Evolutionary conservation across 2,329 filamentous ascomycete genomes (phyloP).

Genomic region (Gaeumannomyces sp.): DNA sequence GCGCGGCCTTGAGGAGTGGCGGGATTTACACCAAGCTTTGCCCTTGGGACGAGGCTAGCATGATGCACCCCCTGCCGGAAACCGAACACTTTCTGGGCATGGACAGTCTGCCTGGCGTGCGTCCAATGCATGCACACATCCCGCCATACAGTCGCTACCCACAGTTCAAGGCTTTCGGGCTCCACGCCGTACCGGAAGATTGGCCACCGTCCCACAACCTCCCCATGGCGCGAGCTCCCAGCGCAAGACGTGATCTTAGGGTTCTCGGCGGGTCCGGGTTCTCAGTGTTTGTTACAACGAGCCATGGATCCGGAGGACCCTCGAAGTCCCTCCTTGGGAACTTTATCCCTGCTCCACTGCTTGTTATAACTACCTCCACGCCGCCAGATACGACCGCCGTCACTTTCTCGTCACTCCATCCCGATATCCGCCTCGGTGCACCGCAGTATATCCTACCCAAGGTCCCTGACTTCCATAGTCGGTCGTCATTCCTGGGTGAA

Average conservation of each 20-base stretch:
- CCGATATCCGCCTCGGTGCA: background rate
- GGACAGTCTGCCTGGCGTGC: too few relatives aligned
- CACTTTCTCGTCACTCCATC: background rate
- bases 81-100: too few relatives aligned
- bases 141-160: background rate
- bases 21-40: background rate
- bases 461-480: background rate
- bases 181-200: too few relatives aligned
- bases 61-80: too few relatives aligned
- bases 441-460: background rate
- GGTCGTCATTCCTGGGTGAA: background rate
- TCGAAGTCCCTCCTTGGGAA: background rate
- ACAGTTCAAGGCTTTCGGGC: too few relatives aligned
- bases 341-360: background rate
- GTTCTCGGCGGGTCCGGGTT: background rate
- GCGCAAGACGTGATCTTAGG: background rate
- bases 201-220: background rate
- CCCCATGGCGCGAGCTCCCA: background rate
- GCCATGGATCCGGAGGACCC: background rate
- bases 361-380: background rate
- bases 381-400: background rate
- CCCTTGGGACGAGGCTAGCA: background rate
- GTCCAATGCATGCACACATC: background rate
- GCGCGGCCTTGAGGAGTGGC: background rate
- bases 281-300: too few relatives aligned